Base-by-base conservation (phyloP, 306 rosid genomes). In the Quercus alba region DNA sequence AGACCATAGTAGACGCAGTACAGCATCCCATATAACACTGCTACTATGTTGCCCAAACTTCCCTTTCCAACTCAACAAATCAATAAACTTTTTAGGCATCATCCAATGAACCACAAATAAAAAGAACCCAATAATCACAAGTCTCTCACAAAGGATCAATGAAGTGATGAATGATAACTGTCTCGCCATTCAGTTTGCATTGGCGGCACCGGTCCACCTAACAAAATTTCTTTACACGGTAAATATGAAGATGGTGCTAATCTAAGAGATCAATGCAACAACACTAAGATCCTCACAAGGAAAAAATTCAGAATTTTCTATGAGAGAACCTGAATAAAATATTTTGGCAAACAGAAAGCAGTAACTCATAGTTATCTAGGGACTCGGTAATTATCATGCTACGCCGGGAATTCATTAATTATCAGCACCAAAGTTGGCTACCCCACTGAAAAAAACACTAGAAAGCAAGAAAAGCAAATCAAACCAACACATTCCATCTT, bases 401-500 rank as follows among this genome's bases (percentile, higher is more conserved):
- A 41, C 3, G 11, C 12, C 2, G 46, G 46, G 46, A 12, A 1
- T 15, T 3, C 25, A 9, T 11, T 58, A 21, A 58, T 25, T 9
- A 59, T 63, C n/a, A 28, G 41, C 5, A 13, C 67, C 38, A 26
- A 28, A 63, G 17, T 26, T 28, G 30, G 70, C 54, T 68, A 35
- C 52, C 52, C 20, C 13, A 15, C 28, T 25, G 67, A 3, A 14
- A 59, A 20, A 11, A 8, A 67, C 72, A 33, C 72, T 35, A 33
- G 14, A 77, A 82, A 80, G 28, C 73, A 74, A 35, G 10, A 20
- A 62, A 72, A 54, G 66, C 18, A 61, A 33, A 57, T 20, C 41
- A 83, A 71, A 52, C 58, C 41, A 71, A 79, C 35, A 33, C 54
- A 75, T 71, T 28, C 80, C 80, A 81, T 79, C 54, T 77, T 67